phyloP scores from a whole-genome alignment of 2,329 filamentous ascomycete genomes.

The Dactylellina drechsleri region DNA sequence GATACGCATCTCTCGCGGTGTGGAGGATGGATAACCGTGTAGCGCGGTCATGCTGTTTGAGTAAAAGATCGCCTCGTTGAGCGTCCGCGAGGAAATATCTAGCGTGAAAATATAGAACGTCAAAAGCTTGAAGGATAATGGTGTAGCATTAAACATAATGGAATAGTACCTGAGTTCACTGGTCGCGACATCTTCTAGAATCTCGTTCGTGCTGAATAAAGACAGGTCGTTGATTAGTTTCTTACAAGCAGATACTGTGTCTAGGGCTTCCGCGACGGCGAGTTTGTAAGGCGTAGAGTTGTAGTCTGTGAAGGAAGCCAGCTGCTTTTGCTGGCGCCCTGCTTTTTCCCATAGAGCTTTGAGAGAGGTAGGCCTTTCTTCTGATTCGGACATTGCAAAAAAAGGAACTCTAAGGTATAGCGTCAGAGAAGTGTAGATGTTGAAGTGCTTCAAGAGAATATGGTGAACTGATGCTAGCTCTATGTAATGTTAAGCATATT shows the following conservation, averaged over 20 bases:
- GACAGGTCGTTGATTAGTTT: conserved; percentile 75
- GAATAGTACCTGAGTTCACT: conserved; percentile 76
- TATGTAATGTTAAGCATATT: too few species aligned
- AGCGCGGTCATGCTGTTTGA: conserved; percentile 68
- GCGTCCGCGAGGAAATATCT: conserved; percentile 81
- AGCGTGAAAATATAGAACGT: conserved; percentile 36
- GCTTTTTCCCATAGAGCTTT: conserved; percentile 50
- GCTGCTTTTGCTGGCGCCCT: conserved; percentile 39
- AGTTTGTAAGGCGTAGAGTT: conserved; percentile 41
- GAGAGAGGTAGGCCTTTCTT: conserved; percentile 27
- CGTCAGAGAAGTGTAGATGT: too few species aligned
- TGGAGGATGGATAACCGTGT: conserved; percentile 71
- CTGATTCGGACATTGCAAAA: conserved; percentile 31
- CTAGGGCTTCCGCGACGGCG: conserved; percentile 67
- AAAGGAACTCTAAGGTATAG: too few species aligned
- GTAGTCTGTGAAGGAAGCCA: conserved; percentile 38
- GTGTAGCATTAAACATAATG: not conserved
- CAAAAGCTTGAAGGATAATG: conserved; percentile 38
- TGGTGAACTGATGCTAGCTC: too few species aligned
- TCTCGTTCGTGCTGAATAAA: conserved; percentile 91
- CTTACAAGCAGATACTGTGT: conserved; percentile 77
- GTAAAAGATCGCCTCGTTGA: conserved; percentile 80
- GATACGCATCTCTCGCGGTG: conserved; percentile 75
- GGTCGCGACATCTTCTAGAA: conserved; percentile 84
- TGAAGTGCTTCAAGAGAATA: too few species aligned